These are phyloP conservation scores for Tricholoma hemisulphureum DNA, from an alignment of 768 basidiomycete species.

Conservation along the genomic window DNA sequence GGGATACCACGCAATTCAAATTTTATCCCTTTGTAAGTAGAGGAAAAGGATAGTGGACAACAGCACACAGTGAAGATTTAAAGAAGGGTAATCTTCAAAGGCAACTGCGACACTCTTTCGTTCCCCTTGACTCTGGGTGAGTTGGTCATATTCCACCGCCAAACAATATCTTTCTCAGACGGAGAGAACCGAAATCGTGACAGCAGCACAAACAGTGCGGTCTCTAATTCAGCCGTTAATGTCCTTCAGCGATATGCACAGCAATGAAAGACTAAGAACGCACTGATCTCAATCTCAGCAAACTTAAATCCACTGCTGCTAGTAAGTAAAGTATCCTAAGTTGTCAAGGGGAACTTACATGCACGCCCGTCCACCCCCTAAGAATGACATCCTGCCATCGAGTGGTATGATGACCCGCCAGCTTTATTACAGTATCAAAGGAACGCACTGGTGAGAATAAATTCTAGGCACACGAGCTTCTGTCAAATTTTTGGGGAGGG, in stretches of 20 bases:
- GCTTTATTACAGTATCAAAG: neutral
- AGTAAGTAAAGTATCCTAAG: neutral
- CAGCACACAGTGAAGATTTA: no score
- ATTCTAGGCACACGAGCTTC: slow-evolving; percentile 37
- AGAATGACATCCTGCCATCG: slow-evolving; percentile 33
- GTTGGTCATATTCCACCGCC: no score
- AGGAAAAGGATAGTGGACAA: no score
- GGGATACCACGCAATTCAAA: no score
- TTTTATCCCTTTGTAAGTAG: no score
- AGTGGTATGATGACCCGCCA: no score
- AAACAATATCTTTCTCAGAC: slow-evolving; percentile 27
- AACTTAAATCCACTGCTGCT: slow-evolving; percentile 41
- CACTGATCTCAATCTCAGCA: slow-evolving; percentile 44
- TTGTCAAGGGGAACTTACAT: slow-evolving; percentile 1
- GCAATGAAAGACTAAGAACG: slow-evolving; percentile 9
- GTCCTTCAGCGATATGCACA: neutral
- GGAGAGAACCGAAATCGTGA: slow-evolving; percentile 27
- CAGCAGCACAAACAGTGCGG: slow-evolving; percentile 27
- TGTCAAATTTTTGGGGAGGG: slow-evolving; percentile 27
- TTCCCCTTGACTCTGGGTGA: no score
- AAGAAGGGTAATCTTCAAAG: neutral
- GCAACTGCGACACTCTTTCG: no score
- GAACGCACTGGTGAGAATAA: slow-evolving; percentile 34
- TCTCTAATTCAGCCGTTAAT: slow-evolving; percentile 26
- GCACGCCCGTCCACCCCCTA: slow-evolving; percentile 39